A percentile compares a stretch with the other conserved stretches of the same genome.
Conservation (phyloP, 202 grass and related monocot genomes). For the Setaria viridis region DNA sequence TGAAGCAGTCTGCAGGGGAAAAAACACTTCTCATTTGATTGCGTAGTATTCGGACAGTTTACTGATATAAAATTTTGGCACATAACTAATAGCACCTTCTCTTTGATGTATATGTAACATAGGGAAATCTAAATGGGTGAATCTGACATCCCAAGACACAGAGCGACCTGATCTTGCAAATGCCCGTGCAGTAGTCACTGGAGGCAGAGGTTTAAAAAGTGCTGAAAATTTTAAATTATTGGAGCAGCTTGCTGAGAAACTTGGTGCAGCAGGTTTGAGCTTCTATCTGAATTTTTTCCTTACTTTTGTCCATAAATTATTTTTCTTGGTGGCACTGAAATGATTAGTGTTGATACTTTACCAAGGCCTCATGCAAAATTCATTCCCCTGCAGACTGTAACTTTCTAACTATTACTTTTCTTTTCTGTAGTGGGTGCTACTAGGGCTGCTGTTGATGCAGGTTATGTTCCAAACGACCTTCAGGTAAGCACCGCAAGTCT, state of each 20-base stretch:
- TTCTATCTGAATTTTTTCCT: neutral
- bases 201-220: conserved; percentile 92
- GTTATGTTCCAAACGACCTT: conserved; percentile 95
- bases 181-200: conserved; percentile 80
- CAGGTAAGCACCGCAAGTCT: conserved; percentile 62
- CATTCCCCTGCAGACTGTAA: neutral
- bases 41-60: neutral
- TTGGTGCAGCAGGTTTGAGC: conserved; percentile 84
- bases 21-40: neutral
- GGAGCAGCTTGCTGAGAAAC: conserved; percentile 94
- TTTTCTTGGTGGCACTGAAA: neutral
- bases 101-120: conserved; percentile 39
- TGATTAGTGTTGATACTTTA: neutral
- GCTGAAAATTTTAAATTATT: conserved; percentile 94
- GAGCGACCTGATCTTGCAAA: conserved; percentile 92
- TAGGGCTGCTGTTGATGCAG: conserved; percentile 94
- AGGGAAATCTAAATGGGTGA: conserved; percentile 80
- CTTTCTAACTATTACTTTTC: neutral
- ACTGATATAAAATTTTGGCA: neutral
- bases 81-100: conserved; percentile 32
- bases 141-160: conserved; percentile 75
- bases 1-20: conserved; percentile 14
- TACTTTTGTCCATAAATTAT: neutral
- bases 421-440: conserved; percentile 82
- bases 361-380: neutral